Evolutionary conservation across 441 rosid genomes (phyloP), one percentile per base, ranked within the genome.

Genomic region (Breynia disticha): DNA sequence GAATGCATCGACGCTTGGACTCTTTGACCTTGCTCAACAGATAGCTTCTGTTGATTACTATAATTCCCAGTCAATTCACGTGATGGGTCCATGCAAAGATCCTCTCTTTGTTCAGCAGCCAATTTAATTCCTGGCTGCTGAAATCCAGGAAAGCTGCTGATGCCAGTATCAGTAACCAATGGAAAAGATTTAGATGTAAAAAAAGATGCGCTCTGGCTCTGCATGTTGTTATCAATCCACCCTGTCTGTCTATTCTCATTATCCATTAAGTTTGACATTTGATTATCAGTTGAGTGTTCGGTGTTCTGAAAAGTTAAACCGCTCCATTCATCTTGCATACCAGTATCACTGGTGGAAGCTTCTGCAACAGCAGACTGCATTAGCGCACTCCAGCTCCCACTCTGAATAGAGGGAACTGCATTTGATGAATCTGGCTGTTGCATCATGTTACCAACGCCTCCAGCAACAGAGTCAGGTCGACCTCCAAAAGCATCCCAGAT

Each of bases 361-460:
- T 83, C 90, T 52, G 82, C 90, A 44, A 83, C 79, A 62, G 90
- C 90, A 60, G 90, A 80, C 72, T 82, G 95, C 97, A 90, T 90
- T 61, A 90, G 97, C 54, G 97, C 95, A 75, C 97, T 86, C 97
- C 97, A 90, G 60, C 87, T 79, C 65, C 97, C 97, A 78, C 85
- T 79, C 69, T 82, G 94, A 72, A 84, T 21, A 42, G 93, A 79
- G 51, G 94, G 80, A 61, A 71, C 66, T 52, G 79, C 69, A 64
- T 83, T 73, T 35, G 50, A 50, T 48, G 60, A 22, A 53, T 78
- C 89, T 14, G 79, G 35, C 3, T 41, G 44, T 41, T 6, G 15
- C 44, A 11, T 15, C 58, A 81, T 55, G 45, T 72, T 60, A 64
- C 65, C 67, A 51, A 55, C 61, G 54, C 79, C 75, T 52, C 72